phyloP scores from a whole-genome alignment of 2,329 filamentous ascomycete genomes.

The Scleromitrula shiraiana region DNA sequence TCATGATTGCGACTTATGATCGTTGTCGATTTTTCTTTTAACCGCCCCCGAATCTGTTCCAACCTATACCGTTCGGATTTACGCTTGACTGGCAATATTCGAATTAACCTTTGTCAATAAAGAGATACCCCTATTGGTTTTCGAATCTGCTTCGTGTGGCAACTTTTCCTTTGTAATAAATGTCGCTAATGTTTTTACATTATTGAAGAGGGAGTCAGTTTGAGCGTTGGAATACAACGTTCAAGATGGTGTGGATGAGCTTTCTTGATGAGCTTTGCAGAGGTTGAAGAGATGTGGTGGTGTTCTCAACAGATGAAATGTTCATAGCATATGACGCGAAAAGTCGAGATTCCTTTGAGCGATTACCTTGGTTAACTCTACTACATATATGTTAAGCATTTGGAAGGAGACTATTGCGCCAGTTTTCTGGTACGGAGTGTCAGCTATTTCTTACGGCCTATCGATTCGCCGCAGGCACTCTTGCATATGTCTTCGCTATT shows the following conservation, averaged over 20 bases:
- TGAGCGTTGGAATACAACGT: constrained; percentile 14
- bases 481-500: constrained; percentile 24
- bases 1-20: constrained; percentile 21
- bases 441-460: constrained; percentile 21
- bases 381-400: constrained; percentile 19
- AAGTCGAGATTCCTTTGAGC: constrained; percentile 24
- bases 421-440: constrained; percentile 20
- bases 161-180: constrained; percentile 27
- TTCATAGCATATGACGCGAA: constrained; percentile 20
- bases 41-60: constrained; percentile 1
- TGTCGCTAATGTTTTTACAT: constrained; percentile 30
- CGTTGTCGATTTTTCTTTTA: constrained; percentile 13
- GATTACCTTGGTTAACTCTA: constrained; percentile 24
- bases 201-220: constrained; percentile 20
- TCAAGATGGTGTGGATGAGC: constrained; percentile 11
- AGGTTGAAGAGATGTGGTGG: constrained; percentile 12
- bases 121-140: constrained; percentile 10
- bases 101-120: constrained; percentile 20
- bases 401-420: constrained; percentile 12
- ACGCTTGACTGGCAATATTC: constrained; percentile 18
- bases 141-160: constrained; percentile 5
- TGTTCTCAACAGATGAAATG: constrained; percentile 27
- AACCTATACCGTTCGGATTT: constrained; percentile 15
- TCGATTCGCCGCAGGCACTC: constrained; percentile 22
- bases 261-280: constrained; percentile 15